These are phyloP conservation scores for Tricholoma bakamatsutake DNA, from an alignment of 768 basidiomycete species.

Conservation along the genomic window DNA sequence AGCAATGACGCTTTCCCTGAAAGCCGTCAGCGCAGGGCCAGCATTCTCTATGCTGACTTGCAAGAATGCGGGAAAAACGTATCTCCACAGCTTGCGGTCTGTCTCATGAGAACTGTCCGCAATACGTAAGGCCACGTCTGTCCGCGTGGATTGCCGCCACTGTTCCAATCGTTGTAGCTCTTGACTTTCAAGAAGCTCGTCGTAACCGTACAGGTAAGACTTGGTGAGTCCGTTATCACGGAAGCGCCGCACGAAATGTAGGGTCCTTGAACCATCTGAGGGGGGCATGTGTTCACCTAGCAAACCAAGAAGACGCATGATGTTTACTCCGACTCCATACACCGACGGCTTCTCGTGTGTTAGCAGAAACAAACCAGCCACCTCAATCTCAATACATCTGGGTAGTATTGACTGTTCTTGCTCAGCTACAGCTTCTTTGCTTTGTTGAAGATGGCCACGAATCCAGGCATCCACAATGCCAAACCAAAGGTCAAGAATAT, in stretches of 20 bases:
- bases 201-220: slow-evolving; percentile 52
- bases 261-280: slow-evolving; percentile 20
- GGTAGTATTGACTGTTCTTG: slow-evolving; percentile 36
- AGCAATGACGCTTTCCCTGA: slow-evolving; percentile 64
- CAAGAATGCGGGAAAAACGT: slow-evolving; percentile 62
- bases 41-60: slow-evolving; percentile 44
- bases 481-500: slow-evolving; percentile 70
- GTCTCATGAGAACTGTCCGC: slow-evolving; percentile 64
- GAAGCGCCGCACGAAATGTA: slow-evolving; percentile 47
- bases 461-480: slow-evolving; percentile 69
- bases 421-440: slow-evolving; percentile 33
- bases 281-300: slow-evolving; percentile 40
- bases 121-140: slow-evolving; percentile 58
- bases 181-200: slow-evolving; percentile 57
- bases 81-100: slow-evolving; percentile 72
- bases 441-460: slow-evolving; percentile 35
- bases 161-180: slow-evolving; percentile 59
- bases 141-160: slow-evolving; percentile 54
- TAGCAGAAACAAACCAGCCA: slow-evolving; percentile 71
- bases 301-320: slow-evolving; percentile 51
- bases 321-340: slow-evolving; percentile 55
- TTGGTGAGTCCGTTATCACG: slow-evolving; percentile 42
- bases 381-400: slow-evolving; percentile 58
- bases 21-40: slow-evolving; percentile 37
- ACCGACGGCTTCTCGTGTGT: slow-evolving; percentile 47